Evolutionary conservation across 768 basidiomycete species (phyloP), one percentile per base, ranked within the genome.

Genomic region (Suillus cothurnatus): DNA sequence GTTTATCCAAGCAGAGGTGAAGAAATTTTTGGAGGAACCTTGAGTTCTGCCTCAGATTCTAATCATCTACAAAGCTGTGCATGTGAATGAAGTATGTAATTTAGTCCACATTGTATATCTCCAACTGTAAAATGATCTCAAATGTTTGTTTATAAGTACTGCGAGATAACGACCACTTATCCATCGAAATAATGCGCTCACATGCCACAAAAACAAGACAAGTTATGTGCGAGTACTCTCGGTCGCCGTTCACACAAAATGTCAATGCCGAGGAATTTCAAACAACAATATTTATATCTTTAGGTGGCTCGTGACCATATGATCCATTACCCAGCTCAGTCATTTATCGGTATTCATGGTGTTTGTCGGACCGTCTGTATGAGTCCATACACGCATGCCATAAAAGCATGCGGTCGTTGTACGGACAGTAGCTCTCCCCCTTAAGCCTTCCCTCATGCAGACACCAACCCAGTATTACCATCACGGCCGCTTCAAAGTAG

Each of bases 401-500:
- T 62, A 60, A 62, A 62, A 50, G 36, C 55, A 34, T 62, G 14
- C 17, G 7, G 56, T 38, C 15, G 21, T 2, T 34, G 21, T 62
- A 14, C 32, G 32, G 36, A 61, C 11, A n/a, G 17, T 4, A 19
- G 23, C 17, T 34, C 11, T 23, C 12, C 12, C 32, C 52, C 43
- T 6, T 36, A 50, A 8, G 31, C 12, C 32, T 4, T 12, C 26
- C 32, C n/a, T 15, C 61, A 71, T 67, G 59, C 70, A 47, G 56
- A 61, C 59, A 45, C 63, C 76, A 19, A 81, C 80, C 5, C 77
- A 82, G 68, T 84, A 81, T 70, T 80, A 85, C 66, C 82, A 82
- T 64, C 86, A 88, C 67, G 86, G 86, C 19, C 81, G 85, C 36
- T 83, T 87, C 70, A 75, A 71, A 26, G 80, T 86, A 11, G 72